These are phyloP conservation scores for Calonectria ilicicola DNA, from an alignment of 2,329 filamentous ascomycete species.

Conservation along the genomic window DNA sequence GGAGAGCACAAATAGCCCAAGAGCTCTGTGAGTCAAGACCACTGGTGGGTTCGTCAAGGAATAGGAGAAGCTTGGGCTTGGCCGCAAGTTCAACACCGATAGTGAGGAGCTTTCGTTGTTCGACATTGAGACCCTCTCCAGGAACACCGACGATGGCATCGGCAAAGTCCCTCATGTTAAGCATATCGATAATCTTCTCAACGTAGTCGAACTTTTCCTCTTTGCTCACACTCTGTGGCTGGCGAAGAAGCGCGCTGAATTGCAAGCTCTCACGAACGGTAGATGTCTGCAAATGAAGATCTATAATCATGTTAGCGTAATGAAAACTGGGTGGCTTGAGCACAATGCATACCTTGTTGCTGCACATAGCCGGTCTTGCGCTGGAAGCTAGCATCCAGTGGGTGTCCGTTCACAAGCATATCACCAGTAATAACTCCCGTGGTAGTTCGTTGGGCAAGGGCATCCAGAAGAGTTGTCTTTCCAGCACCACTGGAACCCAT, in stretches of 20 bases:
- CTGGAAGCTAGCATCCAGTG: slow-evolving; percentile 65
- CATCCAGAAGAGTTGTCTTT: slow-evolving; percentile 49
- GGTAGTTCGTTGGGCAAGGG: slow-evolving; percentile 56
- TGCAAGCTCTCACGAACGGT: slow-evolving; percentile 61
- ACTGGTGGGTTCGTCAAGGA: slow-evolving; percentile 66
- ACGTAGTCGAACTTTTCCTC: slow-evolving; percentile 67
- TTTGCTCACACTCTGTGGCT: slow-evolving; percentile 60
- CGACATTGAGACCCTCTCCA: slow-evolving; percentile 66
- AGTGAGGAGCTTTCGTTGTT: slow-evolving; percentile 67
- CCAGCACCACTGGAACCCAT: slow-evolving; percentile 64
- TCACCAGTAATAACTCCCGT: slow-evolving; percentile 70
- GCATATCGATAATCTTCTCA: slow-evolving; percentile 69
- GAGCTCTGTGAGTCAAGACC: slow-evolving; percentile 69
- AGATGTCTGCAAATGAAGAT: slow-evolving; percentile 62
- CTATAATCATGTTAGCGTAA: slow-evolving; percentile 22
- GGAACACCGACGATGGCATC: slow-evolving; percentile 70
- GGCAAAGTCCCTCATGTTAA: slow-evolving; percentile 71
- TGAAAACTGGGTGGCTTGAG: not conserved
- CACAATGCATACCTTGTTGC: slow-evolving; percentile 55
- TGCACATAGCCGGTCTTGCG: slow-evolving; percentile 72
- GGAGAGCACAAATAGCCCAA: slow-evolving; percentile 67
- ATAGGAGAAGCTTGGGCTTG: slow-evolving; percentile 65
- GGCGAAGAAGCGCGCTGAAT: slow-evolving; percentile 63
- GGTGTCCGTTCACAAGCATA: slow-evolving; percentile 69
- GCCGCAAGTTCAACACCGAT: slow-evolving; percentile 66